A percentile compares a stretch with the other conserved stretches of the same genome.
Conservation (phyloP, 2,329 filamentous ascomycete genomes). For the Fonsecaea monophora region DNA sequence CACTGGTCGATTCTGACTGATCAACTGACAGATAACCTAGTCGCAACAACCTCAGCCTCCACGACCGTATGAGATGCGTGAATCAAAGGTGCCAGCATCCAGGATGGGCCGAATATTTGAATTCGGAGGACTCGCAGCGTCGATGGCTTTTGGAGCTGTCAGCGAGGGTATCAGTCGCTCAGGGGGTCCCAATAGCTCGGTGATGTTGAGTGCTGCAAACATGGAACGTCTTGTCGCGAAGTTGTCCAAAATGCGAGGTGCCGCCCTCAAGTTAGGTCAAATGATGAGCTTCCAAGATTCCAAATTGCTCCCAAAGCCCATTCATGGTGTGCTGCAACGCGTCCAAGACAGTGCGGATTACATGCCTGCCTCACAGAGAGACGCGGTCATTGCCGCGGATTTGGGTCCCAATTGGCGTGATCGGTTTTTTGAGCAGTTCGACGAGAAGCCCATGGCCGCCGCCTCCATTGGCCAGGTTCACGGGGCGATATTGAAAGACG, state of each 20-base stretch:
- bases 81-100: slow-evolving; percentile 89
- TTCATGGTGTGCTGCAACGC: slow-evolving; percentile 87
- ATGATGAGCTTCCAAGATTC: slow-evolving; percentile 98
- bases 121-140: slow-evolving; percentile 88
- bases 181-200: slow-evolving; percentile 75
- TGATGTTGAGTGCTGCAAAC: slow-evolving; percentile 86
- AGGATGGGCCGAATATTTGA: slow-evolving; percentile 90
- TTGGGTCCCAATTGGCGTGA: slow-evolving; percentile 84
- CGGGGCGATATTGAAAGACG: slow-evolving; percentile 77
- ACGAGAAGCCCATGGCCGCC: slow-evolving; percentile 90
- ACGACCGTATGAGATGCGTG: slow-evolving; percentile 72
- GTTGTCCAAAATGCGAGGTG: slow-evolving; percentile 93
- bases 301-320: slow-evolving; percentile 86
- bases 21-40: slow-evolving; percentile 55
- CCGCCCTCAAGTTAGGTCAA: slow-evolving; percentile 94
- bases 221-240: slow-evolving; percentile 93
- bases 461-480: slow-evolving; percentile 98
- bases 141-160: slow-evolving; percentile 92
- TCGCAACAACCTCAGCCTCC: slow-evolving; percentile 42
- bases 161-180: slow-evolving; percentile 82
- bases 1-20: slow-evolving; percentile 47
- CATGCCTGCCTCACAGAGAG: slow-evolving; percentile 92
- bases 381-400: slow-evolving; percentile 79
- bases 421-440: slow-evolving; percentile 80
- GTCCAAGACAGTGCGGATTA: slow-evolving; percentile 98